Conservation (phyloP, 2,329 filamentous ascomycete genomes). For the Fusarium sp. region DNA sequence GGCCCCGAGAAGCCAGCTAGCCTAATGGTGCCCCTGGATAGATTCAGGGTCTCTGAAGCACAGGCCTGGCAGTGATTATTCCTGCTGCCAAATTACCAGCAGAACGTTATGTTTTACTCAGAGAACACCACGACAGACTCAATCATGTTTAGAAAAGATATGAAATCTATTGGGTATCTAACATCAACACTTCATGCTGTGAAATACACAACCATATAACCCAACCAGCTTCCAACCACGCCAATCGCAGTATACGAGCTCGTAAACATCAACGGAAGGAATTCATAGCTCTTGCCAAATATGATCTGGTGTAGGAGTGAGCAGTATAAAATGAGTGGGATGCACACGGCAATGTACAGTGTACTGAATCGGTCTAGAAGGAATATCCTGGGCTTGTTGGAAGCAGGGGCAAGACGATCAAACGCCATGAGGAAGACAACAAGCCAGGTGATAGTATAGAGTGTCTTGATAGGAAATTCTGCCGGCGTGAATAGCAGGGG, state of each 20-base stretch:
- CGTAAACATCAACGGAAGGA: slow-evolving; percentile 95
- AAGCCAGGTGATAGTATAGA: slow-evolving; percentile 94
- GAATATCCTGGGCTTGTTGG: slow-evolving; percentile 82
- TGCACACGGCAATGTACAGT: slow-evolving; percentile 87
- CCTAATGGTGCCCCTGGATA: background rate
- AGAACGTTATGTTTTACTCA: background rate
- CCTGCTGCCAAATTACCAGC: background rate
- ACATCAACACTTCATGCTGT: slow-evolving; percentile 52
- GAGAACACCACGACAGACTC: background rate
- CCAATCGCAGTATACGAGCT: slow-evolving; percentile 94
- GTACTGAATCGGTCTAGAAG: slow-evolving; percentile 90
- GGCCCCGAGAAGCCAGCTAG: background rate
- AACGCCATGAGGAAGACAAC: slow-evolving; percentile 86
- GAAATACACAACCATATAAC: slow-evolving; percentile 94
- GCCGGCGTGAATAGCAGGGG: slow-evolving; percentile 90
- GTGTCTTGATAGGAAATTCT: slow-evolving; percentile 93
- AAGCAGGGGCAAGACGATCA: slow-evolving; percentile 86
- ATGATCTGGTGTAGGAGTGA: slow-evolving; percentile 84
- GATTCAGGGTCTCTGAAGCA: background rate
- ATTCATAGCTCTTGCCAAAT: slow-evolving; percentile 86
- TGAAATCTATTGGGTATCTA: slow-evolving; percentile 40
- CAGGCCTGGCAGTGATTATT: background rate
- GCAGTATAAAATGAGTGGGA: slow-evolving; percentile 89
- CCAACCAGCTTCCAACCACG: slow-evolving; percentile 95
- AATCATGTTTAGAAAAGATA: background rate